A percentile compares a stretch with the other conserved stretches of the same genome.
Conservation (phyloP, 768 basidiomycete genomes). For the Pleurotus djamor region DNA sequence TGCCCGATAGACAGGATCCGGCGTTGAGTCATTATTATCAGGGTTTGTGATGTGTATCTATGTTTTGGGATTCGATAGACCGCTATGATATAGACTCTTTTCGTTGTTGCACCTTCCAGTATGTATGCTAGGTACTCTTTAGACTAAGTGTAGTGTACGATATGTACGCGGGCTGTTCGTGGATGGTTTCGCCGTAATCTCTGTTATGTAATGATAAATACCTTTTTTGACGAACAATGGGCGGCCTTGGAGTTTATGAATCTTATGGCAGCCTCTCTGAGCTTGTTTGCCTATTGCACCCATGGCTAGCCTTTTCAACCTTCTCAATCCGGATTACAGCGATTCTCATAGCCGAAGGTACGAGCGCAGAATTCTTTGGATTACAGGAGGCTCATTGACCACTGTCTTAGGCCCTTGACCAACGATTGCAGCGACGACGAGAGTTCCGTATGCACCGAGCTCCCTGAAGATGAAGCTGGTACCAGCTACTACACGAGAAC, state of each 20-base stretch:
- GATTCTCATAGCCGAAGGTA: constrained; percentile 39
- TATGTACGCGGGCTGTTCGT: constrained; percentile 8
- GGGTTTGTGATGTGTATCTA: not conserved
- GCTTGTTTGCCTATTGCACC: constrained; percentile 7
- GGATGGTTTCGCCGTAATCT: constrained; percentile 13
- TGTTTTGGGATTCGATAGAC: not conserved
- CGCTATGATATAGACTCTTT: not conserved
- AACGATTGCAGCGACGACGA: constrained; percentile 14
- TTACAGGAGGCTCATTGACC: constrained; percentile 10
- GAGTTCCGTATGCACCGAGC: constrained; percentile 14
- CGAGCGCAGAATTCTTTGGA: constrained; percentile 11
- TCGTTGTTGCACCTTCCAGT: not conserved
- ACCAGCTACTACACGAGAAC: constrained; percentile 21
- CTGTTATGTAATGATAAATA: constrained; percentile 12
- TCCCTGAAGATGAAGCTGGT: constrained; percentile 13
- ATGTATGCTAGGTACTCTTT: no score
- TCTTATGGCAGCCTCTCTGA: constrained; percentile 6
- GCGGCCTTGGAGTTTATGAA: constrained; percentile 8
- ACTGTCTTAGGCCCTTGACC: constrained; percentile 11
- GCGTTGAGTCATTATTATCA: not conserved
- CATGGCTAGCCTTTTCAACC: constrained; percentile 57
- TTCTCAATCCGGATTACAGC: constrained; percentile 53
- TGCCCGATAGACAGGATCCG: not conserved
- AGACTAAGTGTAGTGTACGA: not conserved
- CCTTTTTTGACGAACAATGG: constrained; percentile 14